Conservation (phyloP, 2,329 filamentous ascomycete species). For the Monosporascus sp. region DNA sequence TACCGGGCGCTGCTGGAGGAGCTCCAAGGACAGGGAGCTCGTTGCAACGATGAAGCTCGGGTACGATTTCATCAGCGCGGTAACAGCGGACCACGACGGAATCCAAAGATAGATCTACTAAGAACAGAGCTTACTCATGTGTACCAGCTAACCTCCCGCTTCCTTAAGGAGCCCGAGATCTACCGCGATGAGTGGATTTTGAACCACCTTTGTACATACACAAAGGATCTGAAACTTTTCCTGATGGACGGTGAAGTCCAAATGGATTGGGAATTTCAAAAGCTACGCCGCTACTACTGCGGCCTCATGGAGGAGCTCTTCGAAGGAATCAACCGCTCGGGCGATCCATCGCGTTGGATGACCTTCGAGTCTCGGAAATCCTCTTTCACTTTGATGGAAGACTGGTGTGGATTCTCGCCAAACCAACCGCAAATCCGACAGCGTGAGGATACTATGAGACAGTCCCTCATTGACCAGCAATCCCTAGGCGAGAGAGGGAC, state of each 20-base stretch:
- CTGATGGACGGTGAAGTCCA: conserved; percentile 93
- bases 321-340: conserved; percentile 80
- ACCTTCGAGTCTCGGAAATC: conserved; percentile 95
- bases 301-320: conserved; percentile 90
- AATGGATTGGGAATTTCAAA: conserved; percentile 91
- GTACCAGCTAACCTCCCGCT: conserved; percentile 89
- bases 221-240: conserved; percentile 89
- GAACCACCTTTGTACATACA: conserved; percentile 81
- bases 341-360: conserved; percentile 88
- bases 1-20: conserved; percentile 89
- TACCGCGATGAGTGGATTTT: conserved; percentile 88
- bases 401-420: conserved; percentile 97
- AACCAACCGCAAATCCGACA: conserved; percentile 79
- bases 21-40: conserved; percentile 77
- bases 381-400: conserved; percentile 94
- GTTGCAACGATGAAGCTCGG: conserved; percentile 85
- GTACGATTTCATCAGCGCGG: conserved; percentile 81
- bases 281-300: conserved; percentile 87
- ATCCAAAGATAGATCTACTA: conserved; percentile 77
- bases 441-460: conserved; percentile 81
- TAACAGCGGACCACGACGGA: conserved; percentile 75
- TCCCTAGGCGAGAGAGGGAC: conserved; percentile 70
- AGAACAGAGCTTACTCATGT: conserved; percentile 95
- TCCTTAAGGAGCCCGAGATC: conserved; percentile 72
- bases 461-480: conserved; percentile 77